Percentiles rank a stretch among this genome's conserved stretches.
Evolutionary conservation across 495 filamentous ascomycete species (phyloP).

Genomic region (Thermothielavioides terrestris): DNA sequence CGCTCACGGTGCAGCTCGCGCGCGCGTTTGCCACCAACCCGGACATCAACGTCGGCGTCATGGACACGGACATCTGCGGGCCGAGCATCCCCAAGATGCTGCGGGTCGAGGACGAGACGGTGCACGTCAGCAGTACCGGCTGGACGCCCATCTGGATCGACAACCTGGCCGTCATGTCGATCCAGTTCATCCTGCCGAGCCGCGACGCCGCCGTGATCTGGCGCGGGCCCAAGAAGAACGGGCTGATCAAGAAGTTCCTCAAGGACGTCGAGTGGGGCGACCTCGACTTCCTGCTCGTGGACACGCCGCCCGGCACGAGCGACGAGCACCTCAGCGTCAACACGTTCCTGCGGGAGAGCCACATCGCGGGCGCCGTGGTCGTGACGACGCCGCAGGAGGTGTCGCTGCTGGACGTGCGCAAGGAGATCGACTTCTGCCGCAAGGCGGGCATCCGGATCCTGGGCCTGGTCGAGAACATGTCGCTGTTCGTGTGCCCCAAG

Average conservation of each 20-base stretch:
- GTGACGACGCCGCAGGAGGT: constrained; percentile 96
- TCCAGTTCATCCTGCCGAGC: constrained; percentile 95
- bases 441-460: constrained; percentile 87
- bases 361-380: constrained; percentile 86
- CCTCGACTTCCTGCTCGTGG: constrained; percentile 83
- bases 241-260: constrained; percentile 91
- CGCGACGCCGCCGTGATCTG: constrained; percentile 92
- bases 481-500: constrained; percentile 85
- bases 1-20: constrained; percentile 77
- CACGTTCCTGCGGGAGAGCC: constrained; percentile 72
- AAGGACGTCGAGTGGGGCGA: constrained; percentile 98
- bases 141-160: constrained; percentile 97
- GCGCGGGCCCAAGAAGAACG: constrained; percentile 97
- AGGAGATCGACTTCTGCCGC: constrained; percentile 92
- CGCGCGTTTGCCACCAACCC: constrained; percentile 77
- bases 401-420: constrained; percentile 82
- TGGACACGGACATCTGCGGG: constrained; percentile 96
- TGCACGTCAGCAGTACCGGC: constrained; percentile 70
- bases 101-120: constrained; percentile 85
- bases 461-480: constrained; percentile 96
- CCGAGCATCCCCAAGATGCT: constrained; percentile 97
- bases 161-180: constrained; percentile 87
- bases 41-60: constrained; percentile 70
- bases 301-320: constrained; percentile 89
- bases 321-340: constrained; percentile 95